phyloP scores from a whole-genome alignment of 1,284 basidiomycete genomes.

The Boletus sp. region DNA sequence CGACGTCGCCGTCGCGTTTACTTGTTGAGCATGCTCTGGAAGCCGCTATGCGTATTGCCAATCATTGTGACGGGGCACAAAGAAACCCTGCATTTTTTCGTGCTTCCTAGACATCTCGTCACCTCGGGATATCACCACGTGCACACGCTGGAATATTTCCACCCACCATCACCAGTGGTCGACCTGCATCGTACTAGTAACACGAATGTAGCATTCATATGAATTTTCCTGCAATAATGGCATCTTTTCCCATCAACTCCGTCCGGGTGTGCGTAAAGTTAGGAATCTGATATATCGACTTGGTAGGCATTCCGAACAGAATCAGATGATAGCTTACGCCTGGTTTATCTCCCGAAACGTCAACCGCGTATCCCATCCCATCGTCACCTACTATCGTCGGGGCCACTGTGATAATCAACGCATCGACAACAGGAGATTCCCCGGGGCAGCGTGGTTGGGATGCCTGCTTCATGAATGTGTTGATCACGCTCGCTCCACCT shows the following conservation, averaged over 20 bases:
- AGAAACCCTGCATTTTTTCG: conserved; percentile 51
- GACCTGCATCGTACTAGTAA: background rate
- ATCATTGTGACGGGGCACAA: conserved; percentile 63
- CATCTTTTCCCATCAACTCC: conserved; percentile 41
- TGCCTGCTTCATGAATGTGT: conserved; percentile 58
- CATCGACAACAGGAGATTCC: conserved; percentile 46
- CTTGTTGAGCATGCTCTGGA: conserved; percentile 59
- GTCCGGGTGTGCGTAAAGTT: conserved; percentile 35
- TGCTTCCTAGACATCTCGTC: conserved; percentile 12
- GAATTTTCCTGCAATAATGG: conserved; percentile 36
- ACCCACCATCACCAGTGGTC: background rate
- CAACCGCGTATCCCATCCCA: conserved; percentile 58
- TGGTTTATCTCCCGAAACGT: conserved; percentile 8
- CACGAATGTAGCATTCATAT: conserved; percentile 8
- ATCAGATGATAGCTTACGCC: conserved; percentile 13
- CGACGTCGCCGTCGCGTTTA: conserved; percentile 39
- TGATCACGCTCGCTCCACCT: conserved; percentile 84
- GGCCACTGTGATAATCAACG: conserved; percentile 78
- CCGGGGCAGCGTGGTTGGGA: conserved; percentile 9
- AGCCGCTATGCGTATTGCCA: conserved; percentile 55
- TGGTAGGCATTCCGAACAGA: background rate
- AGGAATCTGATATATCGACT: conserved; percentile 24
- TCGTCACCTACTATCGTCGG: conserved; percentile 73
- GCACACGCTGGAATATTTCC: background rate
- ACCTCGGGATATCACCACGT: conserved; percentile 5